Evolutionary conservation across 768 basidiomycete species (phyloP), one percentile per base, ranked within the genome.

Genomic region (Tricholoma matsutake): DNA sequence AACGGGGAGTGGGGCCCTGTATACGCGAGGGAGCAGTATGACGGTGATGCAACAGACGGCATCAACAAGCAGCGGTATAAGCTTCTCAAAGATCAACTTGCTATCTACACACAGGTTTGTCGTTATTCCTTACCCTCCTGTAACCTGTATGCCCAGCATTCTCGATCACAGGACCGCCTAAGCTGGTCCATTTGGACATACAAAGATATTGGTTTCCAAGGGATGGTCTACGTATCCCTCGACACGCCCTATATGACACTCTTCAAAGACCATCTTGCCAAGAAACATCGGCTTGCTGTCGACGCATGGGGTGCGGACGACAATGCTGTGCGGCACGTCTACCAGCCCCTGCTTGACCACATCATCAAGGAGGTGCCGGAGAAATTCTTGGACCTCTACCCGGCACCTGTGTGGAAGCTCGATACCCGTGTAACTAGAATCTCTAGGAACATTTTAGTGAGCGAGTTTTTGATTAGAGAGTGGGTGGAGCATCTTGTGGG

Each of bases 1-100:
- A 89, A 91, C 65, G 91, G 91, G 10, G 91, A 92, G 70, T 93
- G 86, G 81, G 92, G 92, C n/a, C 90, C 91, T 2, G 90, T 93
- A 16, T 93, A 92, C 63, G 87, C 88, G 3, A 76, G 88, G 63
- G 75, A 74, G 71, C 79, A 83, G 56, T 85, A 81, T 61, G 83
- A 85, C 3, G 86, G 88, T 2, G 79, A 77, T 2, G 72, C 75
- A 54, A 88, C 85, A 58, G 86, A 91, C 28, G 66, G 68, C 45
- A 89, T 90, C 74, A 93, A 94, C 73, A 78, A 82, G 62, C 69
- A 66, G 16, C 77, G 91, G 25, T 89, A 86, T 73, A 76, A 73
- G 14, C 88, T 91, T 5, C 80, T 92, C 61, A 79, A 86, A 60
- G 88, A 90, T 67, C 92, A 94, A 68, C 76, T 94, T 20, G 76